Percentiles rank a stretch among this genome's conserved stretches.
phyloP scores from a whole-genome alignment of 306 rosid genomes.

The Dalbergia cochinchinensis region DNA sequence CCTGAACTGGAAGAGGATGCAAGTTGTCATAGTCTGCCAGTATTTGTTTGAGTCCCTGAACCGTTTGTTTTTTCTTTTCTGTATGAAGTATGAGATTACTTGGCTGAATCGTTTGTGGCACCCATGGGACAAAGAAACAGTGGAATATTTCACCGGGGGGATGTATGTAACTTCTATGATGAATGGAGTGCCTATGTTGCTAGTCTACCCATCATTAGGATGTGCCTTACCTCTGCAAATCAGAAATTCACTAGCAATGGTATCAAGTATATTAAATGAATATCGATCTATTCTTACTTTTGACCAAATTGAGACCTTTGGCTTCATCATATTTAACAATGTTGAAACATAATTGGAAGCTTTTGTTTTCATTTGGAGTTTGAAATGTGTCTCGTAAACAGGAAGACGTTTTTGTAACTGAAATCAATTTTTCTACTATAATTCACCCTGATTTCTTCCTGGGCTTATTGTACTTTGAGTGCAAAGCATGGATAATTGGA shows the following conservation, averaged over 20 bases:
- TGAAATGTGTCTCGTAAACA: conserved; percentile 23
- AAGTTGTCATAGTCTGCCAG: too few relatives aligned
- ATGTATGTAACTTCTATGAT: conserved; percentile 88
- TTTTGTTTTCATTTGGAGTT: conserved; percentile 20
- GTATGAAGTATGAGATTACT: conserved; percentile 69
- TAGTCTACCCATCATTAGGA: conserved; percentile 77
- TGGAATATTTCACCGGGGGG: conserved; percentile 83
- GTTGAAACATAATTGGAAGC: neutral
- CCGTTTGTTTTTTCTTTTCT: neutral
- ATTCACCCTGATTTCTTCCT: neutral
- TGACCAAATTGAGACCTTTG: conserved; percentile 10
- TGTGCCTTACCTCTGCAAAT: conserved; percentile 23
- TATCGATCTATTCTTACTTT: conserved; percentile 19
- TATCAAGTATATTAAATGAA: conserved; percentile 59
- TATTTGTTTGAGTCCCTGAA: too few relatives aligned
- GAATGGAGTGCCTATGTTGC: conserved; percentile 99
- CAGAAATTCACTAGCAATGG: conserved; percentile 81
- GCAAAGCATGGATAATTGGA: neutral
- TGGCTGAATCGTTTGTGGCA: conserved; percentile 92
- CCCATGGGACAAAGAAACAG: conserved; percentile 92
- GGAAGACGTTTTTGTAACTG: neutral
- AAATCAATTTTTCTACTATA: neutral
- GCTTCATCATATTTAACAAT: neutral
- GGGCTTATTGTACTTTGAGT: neutral
- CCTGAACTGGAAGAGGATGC: too few relatives aligned